Evolutionary conservation across 108 stramenopile species (phyloP), one percentile per base, ranked within the genome.

Genomic region (Cyclotella baltica): DNA sequence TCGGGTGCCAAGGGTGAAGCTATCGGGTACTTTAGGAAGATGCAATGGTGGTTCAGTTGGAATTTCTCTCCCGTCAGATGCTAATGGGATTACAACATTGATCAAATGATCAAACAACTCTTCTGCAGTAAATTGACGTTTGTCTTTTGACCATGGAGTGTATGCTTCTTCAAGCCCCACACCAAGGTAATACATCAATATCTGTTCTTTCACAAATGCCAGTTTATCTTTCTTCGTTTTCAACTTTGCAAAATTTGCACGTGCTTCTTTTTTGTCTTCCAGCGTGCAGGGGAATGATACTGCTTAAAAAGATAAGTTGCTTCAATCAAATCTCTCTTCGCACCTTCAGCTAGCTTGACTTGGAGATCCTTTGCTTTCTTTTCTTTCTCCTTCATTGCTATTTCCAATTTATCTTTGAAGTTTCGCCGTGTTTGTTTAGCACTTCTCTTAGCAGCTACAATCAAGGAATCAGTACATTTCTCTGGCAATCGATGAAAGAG

Each of bases 231-330:
- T 46, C 53, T 58, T 58, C 18, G 23, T 38, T 6, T 23, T 37
- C 9, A 57, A 50, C 9, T 71, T 43, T n/a, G 31, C 36, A 35
- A 27, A 71, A 4, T 40, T 23, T 13, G 52, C 55, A 22, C 34
- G 20, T 20, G 56, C 56, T 36, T 28, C 67, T 30, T 29, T 10
- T 30, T 25, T 51, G 67, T 34, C 30, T 68, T 68, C 29, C 67
- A 68, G 30, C 67, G 50, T 16, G 28, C 43, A 28, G 67, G 67
- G 0, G 67, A 68, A 48, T 68, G 43, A 68, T 68, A 68, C 31
- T 68, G 47, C 31, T 68, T 20, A 22, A 25, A 33, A 18, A 68
- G 47, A 48, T 68, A 68, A 19, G 27, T 19, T 48, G 47, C 50
- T 0, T 23, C 35, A 37, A 65, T 65, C 31, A 65, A 37, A 19